These are phyloP conservation scores for Phyllosticta citriasiana DNA, from an alignment of 2,329 filamentous ascomycete genomes.

Conservation along the genomic window DNA sequence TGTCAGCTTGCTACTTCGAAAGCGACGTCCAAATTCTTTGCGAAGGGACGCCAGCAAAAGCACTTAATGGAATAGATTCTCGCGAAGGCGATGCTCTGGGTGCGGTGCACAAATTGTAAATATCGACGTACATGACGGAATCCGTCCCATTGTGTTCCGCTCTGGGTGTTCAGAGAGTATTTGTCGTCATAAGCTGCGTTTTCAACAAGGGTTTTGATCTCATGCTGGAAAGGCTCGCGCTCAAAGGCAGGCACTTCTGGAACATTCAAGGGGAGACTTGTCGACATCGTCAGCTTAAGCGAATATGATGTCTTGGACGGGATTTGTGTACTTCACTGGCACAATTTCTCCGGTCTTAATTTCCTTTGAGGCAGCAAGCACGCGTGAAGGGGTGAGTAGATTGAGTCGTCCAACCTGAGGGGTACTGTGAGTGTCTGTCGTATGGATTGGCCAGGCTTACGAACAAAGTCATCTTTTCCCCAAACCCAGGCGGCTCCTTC, in stretches of 20 bases:
- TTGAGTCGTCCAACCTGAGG: slow-evolving; percentile 42
- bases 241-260: slow-evolving; percentile 44
- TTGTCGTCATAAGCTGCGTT: slow-evolving; percentile 33
- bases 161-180: slow-evolving; percentile 35
- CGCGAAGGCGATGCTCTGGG: no score
- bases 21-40: no score
- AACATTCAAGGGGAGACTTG: slow-evolving; percentile 42
- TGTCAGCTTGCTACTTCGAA: background rate
- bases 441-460: background rate
- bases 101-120: background rate
- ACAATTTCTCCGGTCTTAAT: slow-evolving; percentile 48
- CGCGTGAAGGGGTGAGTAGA: slow-evolving; percentile 45
- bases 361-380: slow-evolving; percentile 43
- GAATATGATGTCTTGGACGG: background rate
- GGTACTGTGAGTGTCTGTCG: background rate
- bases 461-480: slow-evolving; percentile 45
- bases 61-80: no score
- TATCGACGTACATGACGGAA: slow-evolving; percentile 26
- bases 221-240: slow-evolving; percentile 44
- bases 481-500: slow-evolving; percentile 51
- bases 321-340: slow-evolving; percentile 37
- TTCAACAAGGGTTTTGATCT: slow-evolving; percentile 37
- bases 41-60: no score
- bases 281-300: background rate
- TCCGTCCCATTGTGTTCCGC: slow-evolving; percentile 37